Evolutionary conservation across 2,329 filamentous ascomycete genomes (phyloP).

Genomic region (Juglanconis sp.): DNA sequence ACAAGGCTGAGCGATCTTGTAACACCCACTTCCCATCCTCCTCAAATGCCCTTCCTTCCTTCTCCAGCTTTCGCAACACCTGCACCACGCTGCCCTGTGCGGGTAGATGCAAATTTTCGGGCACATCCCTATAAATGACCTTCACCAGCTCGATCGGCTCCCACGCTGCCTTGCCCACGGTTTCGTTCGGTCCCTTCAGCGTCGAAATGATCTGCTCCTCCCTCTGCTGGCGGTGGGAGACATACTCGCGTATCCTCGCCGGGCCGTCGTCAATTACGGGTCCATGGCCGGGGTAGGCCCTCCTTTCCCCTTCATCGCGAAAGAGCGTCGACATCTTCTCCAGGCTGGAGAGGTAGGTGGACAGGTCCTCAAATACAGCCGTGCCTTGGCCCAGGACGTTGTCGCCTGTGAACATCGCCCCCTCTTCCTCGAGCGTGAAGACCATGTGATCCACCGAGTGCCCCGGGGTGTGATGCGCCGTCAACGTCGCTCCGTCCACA

Average conservation of each 20-base stretch:
- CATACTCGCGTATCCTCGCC: conserved; percentile 75
- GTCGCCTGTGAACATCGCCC: conserved; percentile 69
- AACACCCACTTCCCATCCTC: conserved; percentile 40
- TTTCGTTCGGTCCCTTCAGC: conserved; percentile 40
- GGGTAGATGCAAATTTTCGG: conserved; percentile 69
- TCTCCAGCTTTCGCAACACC: conserved; percentile 74
- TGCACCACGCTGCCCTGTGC: conserved; percentile 74
- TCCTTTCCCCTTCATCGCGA: conserved; percentile 34
- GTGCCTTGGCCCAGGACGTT: conserved; percentile 74
- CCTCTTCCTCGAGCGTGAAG: conserved; percentile 58
- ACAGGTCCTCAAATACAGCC: conserved; percentile 68
- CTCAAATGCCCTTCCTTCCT: conserved; percentile 63
- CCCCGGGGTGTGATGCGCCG: conserved; percentile 63
- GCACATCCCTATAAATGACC: conserved; percentile 78
- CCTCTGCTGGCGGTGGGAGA: conserved; percentile 73
- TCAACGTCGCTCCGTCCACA: conserved; percentile 54
- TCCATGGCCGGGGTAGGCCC: conserved; percentile 87
- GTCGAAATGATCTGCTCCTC: conserved; percentile 74
- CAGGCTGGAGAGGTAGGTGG: conserved; percentile 58
- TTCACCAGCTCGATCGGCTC: conserved; percentile 80
- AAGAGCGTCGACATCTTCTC: conserved; percentile 60
- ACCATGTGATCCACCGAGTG: conserved; percentile 70
- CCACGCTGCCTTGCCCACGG: conserved; percentile 45
- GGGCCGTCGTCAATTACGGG: conserved; percentile 70
- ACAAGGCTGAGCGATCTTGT: conserved; percentile 41